Evolutionary conservation across 31 red algal species (phyloP).

Genomic region (Asparagopsis taxiformis): DNA sequence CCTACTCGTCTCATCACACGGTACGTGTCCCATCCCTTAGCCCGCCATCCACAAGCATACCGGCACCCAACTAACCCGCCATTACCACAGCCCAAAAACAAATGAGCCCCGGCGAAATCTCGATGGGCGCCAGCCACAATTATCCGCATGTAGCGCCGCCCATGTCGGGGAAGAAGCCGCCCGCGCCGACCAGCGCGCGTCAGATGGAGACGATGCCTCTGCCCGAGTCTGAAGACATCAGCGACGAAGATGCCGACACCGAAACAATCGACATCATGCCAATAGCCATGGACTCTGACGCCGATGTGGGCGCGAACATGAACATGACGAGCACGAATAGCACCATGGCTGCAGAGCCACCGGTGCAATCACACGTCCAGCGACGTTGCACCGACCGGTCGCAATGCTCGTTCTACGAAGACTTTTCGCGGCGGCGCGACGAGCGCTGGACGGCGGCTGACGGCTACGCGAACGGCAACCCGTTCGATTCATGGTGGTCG

Average conservation of each 20-base stretch:
- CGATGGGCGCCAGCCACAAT: not conserved
- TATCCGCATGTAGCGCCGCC: not conserved
- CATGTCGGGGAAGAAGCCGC: not conserved
- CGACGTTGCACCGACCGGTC: not conserved
- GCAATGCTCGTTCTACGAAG: slow-evolving; percentile 53
- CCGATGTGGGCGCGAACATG: not conserved
- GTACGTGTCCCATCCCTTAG: no score
- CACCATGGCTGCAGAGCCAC: no score
- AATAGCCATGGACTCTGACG: not conserved
- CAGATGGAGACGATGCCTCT: not conserved
- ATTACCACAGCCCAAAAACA: not conserved
- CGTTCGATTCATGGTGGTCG: slow-evolving; percentile 69
- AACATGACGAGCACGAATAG: not conserved
- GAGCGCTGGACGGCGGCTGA: slow-evolving; percentile 36
- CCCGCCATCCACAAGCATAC: no score
- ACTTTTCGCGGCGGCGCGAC: not conserved
- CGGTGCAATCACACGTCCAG: no score
- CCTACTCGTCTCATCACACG: no score
- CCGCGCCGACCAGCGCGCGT: not conserved
- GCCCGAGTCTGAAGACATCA: no score
- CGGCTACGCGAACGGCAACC: slow-evolving; percentile 35
- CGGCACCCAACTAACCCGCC: no score
- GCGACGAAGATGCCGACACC: not conserved
- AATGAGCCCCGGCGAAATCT: not conserved
- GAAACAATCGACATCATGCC: not conserved